Percentiles rank a stretch among this genome's conserved stretches.
These are phyloP conservation scores for Colletotrichum eremochloae DNA, from an alignment of 2,329 filamentous ascomycete species.

Conservation along the genomic window DNA sequence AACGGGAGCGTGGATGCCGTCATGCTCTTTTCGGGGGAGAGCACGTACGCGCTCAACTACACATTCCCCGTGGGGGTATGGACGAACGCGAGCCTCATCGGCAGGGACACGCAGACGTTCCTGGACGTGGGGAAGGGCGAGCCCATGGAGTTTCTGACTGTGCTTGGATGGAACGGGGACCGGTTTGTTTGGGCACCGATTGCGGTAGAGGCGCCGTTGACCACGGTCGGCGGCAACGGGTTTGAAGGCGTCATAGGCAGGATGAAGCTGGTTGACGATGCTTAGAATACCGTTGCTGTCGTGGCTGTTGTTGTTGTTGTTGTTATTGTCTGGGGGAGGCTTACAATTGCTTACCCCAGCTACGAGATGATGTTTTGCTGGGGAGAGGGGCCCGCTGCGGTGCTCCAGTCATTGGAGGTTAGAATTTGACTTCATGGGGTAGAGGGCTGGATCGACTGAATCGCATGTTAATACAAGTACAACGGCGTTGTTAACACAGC, in stretches of 20 bases:
- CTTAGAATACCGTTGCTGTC: slow-evolving; percentile 1
- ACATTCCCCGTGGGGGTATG: slow-evolving; percentile 41
- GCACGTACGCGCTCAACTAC: slow-evolving; percentile 41
- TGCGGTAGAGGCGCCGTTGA: slow-evolving; percentile 39
- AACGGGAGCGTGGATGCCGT: slow-evolving; percentile 39
- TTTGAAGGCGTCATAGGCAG: slow-evolving; percentile 37
- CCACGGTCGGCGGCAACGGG: slow-evolving; percentile 28
- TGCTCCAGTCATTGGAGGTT: slow-evolving; percentile 5
- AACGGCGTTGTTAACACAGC: neutral
- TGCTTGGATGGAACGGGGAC: slow-evolving; percentile 37
- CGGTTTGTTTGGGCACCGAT: slow-evolving; percentile 36
- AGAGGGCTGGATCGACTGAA: slow-evolving; percentile 13
- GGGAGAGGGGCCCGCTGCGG: neutral
- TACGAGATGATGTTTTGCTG: neutral
- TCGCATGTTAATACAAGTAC: neutral
- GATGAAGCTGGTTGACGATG: slow-evolving; percentile 38
- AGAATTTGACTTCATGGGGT: slow-evolving; percentile 22
- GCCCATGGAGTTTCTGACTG: slow-evolving; percentile 38
- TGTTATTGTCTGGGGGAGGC: neutral
- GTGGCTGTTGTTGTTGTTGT: neutral
- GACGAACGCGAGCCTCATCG: slow-evolving; percentile 36
- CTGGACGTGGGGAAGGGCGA: slow-evolving; percentile 33
- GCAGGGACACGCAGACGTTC: slow-evolving; percentile 33
- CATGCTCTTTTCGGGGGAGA: slow-evolving; percentile 41
- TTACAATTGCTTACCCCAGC: neutral